These are phyloP conservation scores for Taxillus chinensis DNA, from an alignment of 164 flowering plant species.

Conservation along the genomic window DNA sequence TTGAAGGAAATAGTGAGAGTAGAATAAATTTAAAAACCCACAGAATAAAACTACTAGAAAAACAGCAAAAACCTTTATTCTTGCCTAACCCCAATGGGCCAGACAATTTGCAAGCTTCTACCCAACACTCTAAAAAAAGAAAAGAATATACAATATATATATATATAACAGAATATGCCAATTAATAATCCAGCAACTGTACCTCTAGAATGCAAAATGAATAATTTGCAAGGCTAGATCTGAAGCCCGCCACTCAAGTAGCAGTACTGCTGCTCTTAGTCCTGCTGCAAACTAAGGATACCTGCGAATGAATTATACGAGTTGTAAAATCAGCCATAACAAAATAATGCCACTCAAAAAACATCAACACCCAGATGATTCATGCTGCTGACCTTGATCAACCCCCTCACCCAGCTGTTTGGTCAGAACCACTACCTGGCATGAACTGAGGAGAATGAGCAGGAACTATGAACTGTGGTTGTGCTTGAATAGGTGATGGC, in stretches of 20 bases:
- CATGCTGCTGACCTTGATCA: slow-evolving; percentile 32
- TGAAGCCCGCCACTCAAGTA: slow-evolving; percentile 88
- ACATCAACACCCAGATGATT: too few relatives aligned
- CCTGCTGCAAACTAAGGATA: slow-evolving; percentile 93
- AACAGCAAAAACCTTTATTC: too few relatives aligned
- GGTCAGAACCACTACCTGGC: slow-evolving; percentile 85
- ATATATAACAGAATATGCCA: too few relatives aligned
- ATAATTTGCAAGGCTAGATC: slow-evolving; percentile 91
- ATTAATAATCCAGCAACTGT: neutral
- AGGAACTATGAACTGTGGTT: slow-evolving; percentile 68
- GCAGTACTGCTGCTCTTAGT: slow-evolving; percentile 87
- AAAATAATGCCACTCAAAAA: neutral
- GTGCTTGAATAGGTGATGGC: slow-evolving; percentile 59
- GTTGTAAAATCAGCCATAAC: too few relatives aligned
- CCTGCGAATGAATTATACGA: slow-evolving; percentile 20
- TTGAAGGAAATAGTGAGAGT: too few relatives aligned
- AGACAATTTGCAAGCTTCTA: too few relatives aligned
- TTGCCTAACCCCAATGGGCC: too few relatives aligned
- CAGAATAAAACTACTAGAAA: too few relatives aligned
- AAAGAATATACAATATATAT: too few relatives aligned
- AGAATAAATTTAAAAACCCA: too few relatives aligned
- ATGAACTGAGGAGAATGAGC: slow-evolving; percentile 70
- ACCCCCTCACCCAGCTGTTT: slow-evolving; percentile 63
- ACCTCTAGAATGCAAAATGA: slow-evolving; percentile 94
- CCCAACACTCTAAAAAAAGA: too few relatives aligned